Evolutionary conservation across 169 alveolate species (phyloP), one percentile per base, ranked within the genome.

Genomic region (Plasmodium adleri): DNA sequence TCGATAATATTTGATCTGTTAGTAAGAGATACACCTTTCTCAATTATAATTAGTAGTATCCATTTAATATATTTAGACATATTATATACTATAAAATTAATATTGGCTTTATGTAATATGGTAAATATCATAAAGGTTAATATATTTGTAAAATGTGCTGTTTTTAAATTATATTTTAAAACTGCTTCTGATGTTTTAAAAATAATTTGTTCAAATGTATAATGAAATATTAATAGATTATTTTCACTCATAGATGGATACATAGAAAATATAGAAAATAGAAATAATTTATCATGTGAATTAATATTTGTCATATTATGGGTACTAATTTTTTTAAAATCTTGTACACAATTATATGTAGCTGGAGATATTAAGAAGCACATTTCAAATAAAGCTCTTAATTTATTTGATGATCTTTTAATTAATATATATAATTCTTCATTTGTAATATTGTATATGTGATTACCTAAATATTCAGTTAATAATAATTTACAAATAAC

Each of bases 11-110:
- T 67, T 1, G 91, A 83, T 9, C 86, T 47, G 64, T 63, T 83
- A 2, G 91, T 83, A n/a, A 83, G 5, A 5, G 50, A 74, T 10
- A 70, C 10, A 24, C 91, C 96, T 78, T 93, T 91, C 64, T 93
- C 96, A 54, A 93, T 93, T 9, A 92, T 91, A 43, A 93, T 75
- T 5, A 93, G 87, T 15, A 93, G 56, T 1, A 93, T 62, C 93
- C 95, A 93, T 59, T 93, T 93, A 54, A 93, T 76, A 50, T 93
- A 93, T 66, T 93, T 93, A 12, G 88, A 91, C 28, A 91, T 76
- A 28, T 75, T 88, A 22, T 63, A 68, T 1, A 83, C 72, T 56
- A 89, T 60, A 76, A 93, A 91, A 12, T 87, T 56, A n/a, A 83
- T 86, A 64, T 90, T 92, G 4, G 96, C 88, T 63, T 75, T 90